Evolutionary conservation across 805 yeast species (phyloP).

Genomic region (Ogataea neopini): DNA sequence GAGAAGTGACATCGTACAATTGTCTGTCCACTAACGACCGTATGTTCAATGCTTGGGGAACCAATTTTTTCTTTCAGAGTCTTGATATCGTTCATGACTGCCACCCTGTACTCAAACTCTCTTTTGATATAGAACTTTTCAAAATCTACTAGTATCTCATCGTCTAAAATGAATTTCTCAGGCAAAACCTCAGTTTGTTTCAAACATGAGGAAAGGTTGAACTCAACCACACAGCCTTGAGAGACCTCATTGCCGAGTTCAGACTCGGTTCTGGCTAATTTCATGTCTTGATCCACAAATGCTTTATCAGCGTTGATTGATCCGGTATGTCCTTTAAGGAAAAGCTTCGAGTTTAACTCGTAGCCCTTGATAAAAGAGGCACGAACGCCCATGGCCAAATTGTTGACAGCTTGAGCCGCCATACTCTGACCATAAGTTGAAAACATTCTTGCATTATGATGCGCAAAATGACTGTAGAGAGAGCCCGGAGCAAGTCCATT

Average conservation of each 20-base stretch:
- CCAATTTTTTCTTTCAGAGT: slow-evolving; percentile 29
- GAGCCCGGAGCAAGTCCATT: slow-evolving; percentile 32
- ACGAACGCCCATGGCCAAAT: slow-evolving; percentile 52
- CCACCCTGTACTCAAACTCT: slow-evolving; percentile 21
- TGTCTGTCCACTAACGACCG: slow-evolving; percentile 39
- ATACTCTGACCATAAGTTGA: slow-evolving; percentile 39
- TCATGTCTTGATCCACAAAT: slow-evolving; percentile 35
- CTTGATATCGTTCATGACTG: slow-evolving; percentile 23
- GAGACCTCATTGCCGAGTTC: slow-evolving; percentile 19
- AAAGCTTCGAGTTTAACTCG: slow-evolving; percentile 27
- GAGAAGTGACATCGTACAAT: slow-evolving; percentile 61
- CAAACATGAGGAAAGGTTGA: slow-evolving; percentile 41
- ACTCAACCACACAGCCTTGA: slow-evolving; percentile 60
- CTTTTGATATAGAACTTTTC: slow-evolving; percentile 30
- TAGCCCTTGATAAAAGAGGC: slow-evolving; percentile 38
- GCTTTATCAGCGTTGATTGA: slow-evolving; percentile 26
- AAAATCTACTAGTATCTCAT: slow-evolving; percentile 43
- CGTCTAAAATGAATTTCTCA: slow-evolving; percentile 45
- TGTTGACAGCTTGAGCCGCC: slow-evolving; percentile 59
- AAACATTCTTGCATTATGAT: slow-evolving; percentile 40
- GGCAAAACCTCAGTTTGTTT: slow-evolving; percentile 15
- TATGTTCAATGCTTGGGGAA: slow-evolving; percentile 51
- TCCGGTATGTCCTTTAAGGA: slow-evolving; percentile 18
- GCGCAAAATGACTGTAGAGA: slow-evolving; percentile 38
- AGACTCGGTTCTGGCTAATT: slow-evolving; percentile 38